These are phyloP conservation scores for Davidsoniella eucalypti DNA, from an alignment of 2,329 filamentous ascomycete genomes.

Conservation along the genomic window DNA sequence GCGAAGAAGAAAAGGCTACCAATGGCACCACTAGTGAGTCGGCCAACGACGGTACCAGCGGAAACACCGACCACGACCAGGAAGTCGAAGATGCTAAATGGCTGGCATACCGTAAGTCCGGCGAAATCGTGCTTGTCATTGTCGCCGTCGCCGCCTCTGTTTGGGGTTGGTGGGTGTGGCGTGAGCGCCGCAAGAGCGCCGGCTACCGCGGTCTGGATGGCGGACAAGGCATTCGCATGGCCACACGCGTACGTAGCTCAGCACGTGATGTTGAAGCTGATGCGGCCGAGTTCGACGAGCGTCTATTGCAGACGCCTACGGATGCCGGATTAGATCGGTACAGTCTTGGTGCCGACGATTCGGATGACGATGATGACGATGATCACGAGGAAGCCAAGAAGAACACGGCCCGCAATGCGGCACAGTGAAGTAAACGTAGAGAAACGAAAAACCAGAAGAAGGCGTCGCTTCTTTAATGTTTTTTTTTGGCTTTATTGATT, in stretches of 20 bases:
- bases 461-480: too few species aligned
- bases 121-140: conserved; percentile 69
- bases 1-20: conserved; percentile 46
- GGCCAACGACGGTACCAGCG: conserved; percentile 36
- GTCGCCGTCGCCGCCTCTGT: conserved; percentile 55
- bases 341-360: conserved; percentile 35
- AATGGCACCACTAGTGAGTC: conserved; percentile 39
- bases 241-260: conserved; percentile 17
- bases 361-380: conserved; percentile 29
- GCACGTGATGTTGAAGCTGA: conserved; percentile 41
- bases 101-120: conserved; percentile 75
- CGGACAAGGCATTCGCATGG: conserved; percentile 17
- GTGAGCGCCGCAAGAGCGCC: conserved; percentile 36
- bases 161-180: conserved; percentile 62
- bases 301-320: conserved; percentile 35
- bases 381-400: conserved; percentile 17
- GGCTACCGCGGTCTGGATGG: conserved; percentile 36
- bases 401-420: background rate
- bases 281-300: conserved; percentile 46
- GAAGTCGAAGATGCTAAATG: conserved; percentile 70
- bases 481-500: too few species aligned
- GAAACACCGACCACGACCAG: conserved; percentile 40
- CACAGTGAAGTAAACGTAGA: background rate
- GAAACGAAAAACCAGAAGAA: background rate
- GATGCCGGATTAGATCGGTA: conserved; percentile 31